phyloP scores from a whole-genome alignment of 192 early-diverging fungal genomes.

The Hyaloraphidium curvatum region DNA sequence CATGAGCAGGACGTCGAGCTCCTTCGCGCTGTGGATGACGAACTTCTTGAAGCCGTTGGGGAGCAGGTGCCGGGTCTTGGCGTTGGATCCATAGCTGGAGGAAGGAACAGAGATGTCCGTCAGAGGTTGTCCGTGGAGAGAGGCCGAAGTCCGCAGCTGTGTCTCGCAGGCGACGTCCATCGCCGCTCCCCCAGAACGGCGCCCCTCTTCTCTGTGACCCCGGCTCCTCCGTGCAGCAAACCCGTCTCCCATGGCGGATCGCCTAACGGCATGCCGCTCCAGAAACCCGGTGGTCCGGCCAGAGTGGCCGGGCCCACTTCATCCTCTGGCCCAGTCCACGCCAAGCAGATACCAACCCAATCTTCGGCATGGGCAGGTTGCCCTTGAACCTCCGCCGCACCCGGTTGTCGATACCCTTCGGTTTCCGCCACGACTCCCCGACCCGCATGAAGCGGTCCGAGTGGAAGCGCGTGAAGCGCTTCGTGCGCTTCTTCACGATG shows the following conservation, averaged over 20 bases:
- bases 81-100: conserved; percentile 74
- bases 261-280: neutral
- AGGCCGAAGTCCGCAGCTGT: too few relatives aligned
- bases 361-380: conserved; percentile 94
- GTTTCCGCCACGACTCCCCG: conserved; percentile 95
- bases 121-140: too few relatives aligned
- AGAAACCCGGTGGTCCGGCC: neutral
- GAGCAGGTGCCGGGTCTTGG: conserved; percentile 86
- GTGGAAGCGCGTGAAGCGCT: conserved; percentile 91
- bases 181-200: too few relatives aligned
- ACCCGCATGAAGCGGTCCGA: conserved; percentile 96
- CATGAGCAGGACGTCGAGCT: conserved; percentile 94
- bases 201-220: too few relatives aligned
- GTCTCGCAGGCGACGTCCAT: too few relatives aligned
- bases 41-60: conserved; percentile 99
- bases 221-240: too few relatives aligned
- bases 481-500: conserved; percentile 99
- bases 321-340: too few relatives aligned
- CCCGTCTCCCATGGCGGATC: too few relatives aligned
- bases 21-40: conserved; percentile 71
- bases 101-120: neutral
- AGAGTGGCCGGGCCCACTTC: too few relatives aligned
- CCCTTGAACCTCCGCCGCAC: conserved; percentile 98
- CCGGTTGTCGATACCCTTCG: conserved; percentile 98
- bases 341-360: conserved; percentile 46